These are phyloP conservation scores for Claviceps africana DNA, from an alignment of 2,329 filamentous ascomycete species.

Conservation along the genomic window DNA sequence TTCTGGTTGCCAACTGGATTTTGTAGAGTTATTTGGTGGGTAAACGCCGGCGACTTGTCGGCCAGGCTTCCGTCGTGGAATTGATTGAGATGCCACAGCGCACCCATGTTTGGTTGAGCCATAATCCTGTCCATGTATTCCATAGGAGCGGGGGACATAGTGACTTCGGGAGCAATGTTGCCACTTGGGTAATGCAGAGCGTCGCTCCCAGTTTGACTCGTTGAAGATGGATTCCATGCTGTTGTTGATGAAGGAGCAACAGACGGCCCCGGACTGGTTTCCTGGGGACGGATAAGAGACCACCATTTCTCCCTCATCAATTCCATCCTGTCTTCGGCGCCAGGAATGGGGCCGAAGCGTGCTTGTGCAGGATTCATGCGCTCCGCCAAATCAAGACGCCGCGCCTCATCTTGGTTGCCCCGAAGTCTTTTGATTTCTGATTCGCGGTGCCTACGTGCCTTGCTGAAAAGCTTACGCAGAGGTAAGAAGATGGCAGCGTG, in stretches of 20 bases:
- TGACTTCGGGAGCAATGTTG: constrained; percentile 10
- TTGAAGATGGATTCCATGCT: not conserved
- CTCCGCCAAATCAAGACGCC: constrained; percentile 35
- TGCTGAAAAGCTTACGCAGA: constrained; percentile 38
- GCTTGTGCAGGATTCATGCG: constrained; percentile 27
- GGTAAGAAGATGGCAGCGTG: constrained; percentile 39
- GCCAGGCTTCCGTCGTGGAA: not conserved
- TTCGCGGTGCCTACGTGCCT: constrained; percentile 36
- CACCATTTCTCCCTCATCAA: constrained; percentile 36
- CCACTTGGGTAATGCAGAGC: constrained; percentile 3
- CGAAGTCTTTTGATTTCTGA: constrained; percentile 35
- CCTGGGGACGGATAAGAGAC: constrained; percentile 27
- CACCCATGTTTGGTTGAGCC: constrained; percentile 21
- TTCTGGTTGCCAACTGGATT: constrained; percentile 4
- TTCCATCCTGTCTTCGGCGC: constrained; percentile 32
- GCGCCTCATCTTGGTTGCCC: constrained; percentile 33
- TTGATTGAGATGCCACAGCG: constrained; percentile 17
- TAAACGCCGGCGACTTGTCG: not conserved
- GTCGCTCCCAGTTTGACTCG: constrained; percentile 8
- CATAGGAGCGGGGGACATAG: constrained; percentile 17
- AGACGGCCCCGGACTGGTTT: constrained; percentile 5
- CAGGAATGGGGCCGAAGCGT: constrained; percentile 34
- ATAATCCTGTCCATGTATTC: constrained; percentile 25
- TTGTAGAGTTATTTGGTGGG: not conserved
- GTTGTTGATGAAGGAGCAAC: not conserved